A percentile compares a stretch with the other conserved stretches of the same genome.
These are phyloP conservation scores for Mortierella sp. DNA, from an alignment of 371 early-diverging fungal genomes.

Conservation along the genomic window DNA sequence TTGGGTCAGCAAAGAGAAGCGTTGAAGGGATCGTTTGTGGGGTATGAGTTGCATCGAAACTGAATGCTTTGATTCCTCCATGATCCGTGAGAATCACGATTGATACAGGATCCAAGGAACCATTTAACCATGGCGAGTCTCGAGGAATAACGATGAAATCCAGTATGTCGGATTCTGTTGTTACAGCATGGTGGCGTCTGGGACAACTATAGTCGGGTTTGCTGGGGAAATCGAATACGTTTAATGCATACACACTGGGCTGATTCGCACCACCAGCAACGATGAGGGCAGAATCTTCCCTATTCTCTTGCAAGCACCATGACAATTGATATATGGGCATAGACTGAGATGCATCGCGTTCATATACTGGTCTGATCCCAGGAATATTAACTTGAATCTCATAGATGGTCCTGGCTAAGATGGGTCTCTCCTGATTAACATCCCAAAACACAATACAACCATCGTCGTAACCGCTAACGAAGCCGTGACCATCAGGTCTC, in stretches of 20 bases:
- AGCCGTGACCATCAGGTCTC: conserved; percentile 65
- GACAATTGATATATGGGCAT: conserved; percentile 67
- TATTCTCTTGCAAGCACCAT: conserved; percentile 61
- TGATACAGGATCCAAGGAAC: conserved; percentile 61
- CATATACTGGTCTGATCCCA: conserved; percentile 34
- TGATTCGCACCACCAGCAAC: conserved; percentile 65
- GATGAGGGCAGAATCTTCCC: conserved; percentile 59
- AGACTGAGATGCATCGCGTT: conserved; percentile 24
- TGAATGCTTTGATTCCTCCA: conserved; percentile 47
- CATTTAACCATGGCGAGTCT: conserved; percentile 61
- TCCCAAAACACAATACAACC: conserved; percentile 69
- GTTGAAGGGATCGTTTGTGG: conserved; percentile 59
- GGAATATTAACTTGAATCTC: conserved; percentile 55
- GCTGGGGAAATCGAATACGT: conserved; percentile 60
- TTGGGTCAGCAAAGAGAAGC: conserved; percentile 61
- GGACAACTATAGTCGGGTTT: conserved; percentile 58
- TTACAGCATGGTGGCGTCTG: conserved; percentile 61
- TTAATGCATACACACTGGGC: conserved; percentile 61
- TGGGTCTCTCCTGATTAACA: conserved; percentile 58
- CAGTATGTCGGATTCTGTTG: conserved; percentile 59
- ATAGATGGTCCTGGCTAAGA: conserved; percentile 60
- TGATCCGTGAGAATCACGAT: conserved; percentile 59
- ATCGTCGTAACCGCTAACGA: conserved; percentile 70
- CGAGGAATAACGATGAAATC: conserved; percentile 63
- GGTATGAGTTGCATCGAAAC: conserved; percentile 21